Evolutionary conservation across 371 early-diverging fungal genomes (phyloP).

Genomic region (Parasitella parasitica): DNA sequence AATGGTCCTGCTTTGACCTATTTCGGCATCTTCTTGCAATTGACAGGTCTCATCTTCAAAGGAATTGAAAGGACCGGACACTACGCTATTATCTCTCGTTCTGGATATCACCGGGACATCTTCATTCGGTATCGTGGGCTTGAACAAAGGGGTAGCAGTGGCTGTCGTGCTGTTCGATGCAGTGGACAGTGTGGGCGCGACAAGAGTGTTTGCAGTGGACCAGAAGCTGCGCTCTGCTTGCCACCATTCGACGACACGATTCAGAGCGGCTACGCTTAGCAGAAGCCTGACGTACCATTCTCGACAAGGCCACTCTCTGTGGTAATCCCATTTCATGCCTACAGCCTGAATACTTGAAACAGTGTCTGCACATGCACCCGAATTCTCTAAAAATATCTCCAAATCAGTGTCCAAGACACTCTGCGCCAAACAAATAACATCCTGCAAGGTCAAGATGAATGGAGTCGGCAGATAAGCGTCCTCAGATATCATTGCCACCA

Average conservation of each 20-base stretch:
- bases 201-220: slow-evolving; percentile 9
- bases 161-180: not conserved
- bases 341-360: slow-evolving; percentile 53
- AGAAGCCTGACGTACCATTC: slow-evolving; percentile 58
- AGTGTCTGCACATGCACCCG: slow-evolving; percentile 52
- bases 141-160: slow-evolving; percentile 2
- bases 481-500: slow-evolving; percentile 34
- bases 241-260: slow-evolving; percentile 66
- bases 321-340: slow-evolving; percentile 52
- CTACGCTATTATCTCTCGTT: slow-evolving; percentile 9
- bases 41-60: slow-evolving; percentile 6
- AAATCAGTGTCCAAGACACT: slow-evolving; percentile 58
- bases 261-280: slow-evolving; percentile 56
- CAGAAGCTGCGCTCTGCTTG: slow-evolving; percentile 55
- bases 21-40: slow-evolving; percentile 52
- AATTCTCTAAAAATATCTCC: slow-evolving; percentile 51
- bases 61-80: not conserved
- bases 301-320: slow-evolving; percentile 60
- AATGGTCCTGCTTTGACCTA: slow-evolving; percentile 60
- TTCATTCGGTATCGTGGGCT: not conserved
- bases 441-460: slow-evolving; percentile 60
- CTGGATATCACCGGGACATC: not conserved
- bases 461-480: slow-evolving; percentile 62
- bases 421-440: slow-evolving; percentile 57
- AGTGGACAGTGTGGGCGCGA: not conserved